Evolutionary conservation across 345 rosid species (phyloP).

Genomic region (Erysimum cheiranthoides): DNA sequence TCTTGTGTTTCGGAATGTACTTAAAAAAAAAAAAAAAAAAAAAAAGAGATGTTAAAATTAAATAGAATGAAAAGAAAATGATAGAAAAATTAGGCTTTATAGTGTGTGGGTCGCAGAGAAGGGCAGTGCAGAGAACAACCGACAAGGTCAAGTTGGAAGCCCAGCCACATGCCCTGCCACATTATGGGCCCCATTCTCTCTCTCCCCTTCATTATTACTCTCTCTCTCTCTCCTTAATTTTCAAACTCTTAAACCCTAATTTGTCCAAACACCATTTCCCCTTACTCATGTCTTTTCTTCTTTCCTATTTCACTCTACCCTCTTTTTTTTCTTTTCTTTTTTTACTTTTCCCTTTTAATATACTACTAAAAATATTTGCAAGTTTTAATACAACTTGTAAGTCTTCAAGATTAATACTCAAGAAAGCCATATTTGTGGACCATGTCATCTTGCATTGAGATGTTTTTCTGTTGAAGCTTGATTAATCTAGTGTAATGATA

Average conservation of each 20-base stretch:
- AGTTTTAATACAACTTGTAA: slow-evolving; percentile 27
- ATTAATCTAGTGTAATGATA: not conserved
- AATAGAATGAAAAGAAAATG: not conserved
- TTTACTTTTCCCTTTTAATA: slow-evolving; percentile 2
- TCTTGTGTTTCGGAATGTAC: not conserved
- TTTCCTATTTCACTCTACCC: slow-evolving; percentile 29
- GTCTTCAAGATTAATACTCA: slow-evolving; percentile 24
- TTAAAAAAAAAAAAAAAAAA: not conserved
- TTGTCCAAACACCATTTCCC: slow-evolving; percentile 33
- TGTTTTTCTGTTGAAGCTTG: not conserved
- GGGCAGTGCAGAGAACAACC: slow-evolving; percentile 62
- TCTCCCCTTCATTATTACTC: slow-evolving; percentile 68
- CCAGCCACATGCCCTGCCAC: slow-evolving; percentile 95
- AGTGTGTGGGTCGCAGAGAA: slow-evolving; percentile 46
- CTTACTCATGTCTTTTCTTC: slow-evolving; percentile 40
- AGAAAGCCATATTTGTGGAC: slow-evolving; percentile 16
- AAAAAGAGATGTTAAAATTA: not conserved
- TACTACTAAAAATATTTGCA: not conserved
- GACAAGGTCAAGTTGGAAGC: slow-evolving; percentile 98
- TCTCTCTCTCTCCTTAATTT: slow-evolving; percentile 41
- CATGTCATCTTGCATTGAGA: slow-evolving; percentile 7
- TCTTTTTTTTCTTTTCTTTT: not conserved
- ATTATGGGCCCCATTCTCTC: slow-evolving; percentile 58
- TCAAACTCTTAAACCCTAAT: slow-evolving; percentile 45
- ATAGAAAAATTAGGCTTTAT: not conserved